Percentiles rank a stretch among this genome's conserved stretches.
phyloP scores from a whole-genome alignment of 345 rosid genomes.

The Rhodamnia argentea region DNA sequence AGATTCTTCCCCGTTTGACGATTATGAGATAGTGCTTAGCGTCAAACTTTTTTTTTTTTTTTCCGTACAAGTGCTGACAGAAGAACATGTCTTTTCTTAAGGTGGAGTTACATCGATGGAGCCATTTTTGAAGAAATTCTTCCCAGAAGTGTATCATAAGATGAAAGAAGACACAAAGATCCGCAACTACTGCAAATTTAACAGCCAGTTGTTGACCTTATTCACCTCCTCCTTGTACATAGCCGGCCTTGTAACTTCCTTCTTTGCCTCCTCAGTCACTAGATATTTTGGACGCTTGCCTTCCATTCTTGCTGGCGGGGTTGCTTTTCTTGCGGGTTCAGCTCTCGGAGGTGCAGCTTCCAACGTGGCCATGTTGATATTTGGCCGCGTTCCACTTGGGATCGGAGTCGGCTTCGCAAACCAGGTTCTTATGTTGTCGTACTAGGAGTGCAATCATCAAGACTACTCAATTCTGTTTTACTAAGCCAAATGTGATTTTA shows the following conservation, averaged over 20 bases:
- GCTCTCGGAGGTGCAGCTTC: slow-evolving; percentile 3
- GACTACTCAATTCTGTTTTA: neutral
- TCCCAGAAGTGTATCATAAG: neutral
- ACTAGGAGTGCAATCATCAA: neutral
- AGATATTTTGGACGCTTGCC: neutral
- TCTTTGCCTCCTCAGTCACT: slow-evolving; percentile 2
- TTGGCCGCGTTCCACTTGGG: slow-evolving; percentile 2
- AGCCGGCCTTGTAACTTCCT: slow-evolving; percentile 21
- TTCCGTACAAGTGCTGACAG: neutral
- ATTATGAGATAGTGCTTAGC: neutral
- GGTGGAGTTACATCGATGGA: slow-evolving; percentile 9
- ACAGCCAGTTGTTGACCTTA: slow-evolving; percentile 17
- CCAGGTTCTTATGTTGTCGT: neutral
- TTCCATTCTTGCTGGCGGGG: slow-evolving; percentile 1
- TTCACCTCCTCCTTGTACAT: slow-evolving; percentile 23
- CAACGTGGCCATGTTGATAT: slow-evolving; percentile 1
- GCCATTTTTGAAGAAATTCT: slow-evolving; percentile 2
- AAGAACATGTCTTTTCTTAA: neutral
- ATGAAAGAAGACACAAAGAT: neutral
- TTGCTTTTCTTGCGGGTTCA: slow-evolving; percentile 1
- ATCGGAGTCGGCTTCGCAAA: slow-evolving; percentile 1
- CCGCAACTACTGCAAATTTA: slow-evolving; percentile 29
- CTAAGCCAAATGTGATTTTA: neutral
- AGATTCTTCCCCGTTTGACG: neutral
- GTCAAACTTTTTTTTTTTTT: neutral